Conservation (phyloP, 768 basidiomycete genomes). For the Leucogyrophana mollusca region DNA sequence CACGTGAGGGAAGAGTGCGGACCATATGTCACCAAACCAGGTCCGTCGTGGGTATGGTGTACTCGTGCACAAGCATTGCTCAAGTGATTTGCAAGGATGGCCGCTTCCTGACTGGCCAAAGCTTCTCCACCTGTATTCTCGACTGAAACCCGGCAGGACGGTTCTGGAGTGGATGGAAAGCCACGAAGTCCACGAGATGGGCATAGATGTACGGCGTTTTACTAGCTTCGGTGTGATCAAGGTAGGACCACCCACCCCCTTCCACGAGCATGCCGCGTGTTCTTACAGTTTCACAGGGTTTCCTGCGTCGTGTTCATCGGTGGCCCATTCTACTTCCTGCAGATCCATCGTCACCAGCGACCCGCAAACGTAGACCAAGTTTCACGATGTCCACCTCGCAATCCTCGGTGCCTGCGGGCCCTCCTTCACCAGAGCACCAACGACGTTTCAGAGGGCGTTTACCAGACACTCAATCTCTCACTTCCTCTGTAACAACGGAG, state of each 20-base stretch:
- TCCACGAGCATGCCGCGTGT: not conserved
- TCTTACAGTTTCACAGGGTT: constrained; percentile 52
- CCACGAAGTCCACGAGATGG: constrained; percentile 64
- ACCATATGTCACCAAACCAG: constrained; percentile 81
- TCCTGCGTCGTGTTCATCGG: constrained; percentile 89
- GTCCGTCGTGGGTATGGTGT: constrained; percentile 29
- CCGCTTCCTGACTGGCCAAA: constrained; percentile 82
- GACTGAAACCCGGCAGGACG: constrained; percentile 79
- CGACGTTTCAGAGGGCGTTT: constrained; percentile 19
- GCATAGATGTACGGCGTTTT: constrained; percentile 92
- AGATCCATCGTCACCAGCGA: constrained; percentile 26
- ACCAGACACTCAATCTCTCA: constrained; percentile 18
- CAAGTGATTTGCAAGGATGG: constrained; percentile 37
- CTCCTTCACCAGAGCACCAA: constrained; percentile 11
- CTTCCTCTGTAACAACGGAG: constrained; percentile 12
- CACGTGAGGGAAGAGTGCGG: constrained; percentile 92
- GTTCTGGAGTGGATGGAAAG: constrained; percentile 87
- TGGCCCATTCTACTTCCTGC: constrained; percentile 73
- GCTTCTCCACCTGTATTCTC: constrained; percentile 83
- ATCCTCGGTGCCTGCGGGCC: constrained; percentile 6
- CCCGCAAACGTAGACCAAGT: constrained; percentile 26
- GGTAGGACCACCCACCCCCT: constrained; percentile 33
- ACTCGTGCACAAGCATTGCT: not conserved
- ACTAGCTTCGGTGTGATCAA: constrained; percentile 98
- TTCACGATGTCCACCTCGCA: constrained; percentile 18